Evolutionary conservation across 352 stramenopile genomes (phyloP).

Genomic region (Phytophthora palmivora): DNA sequence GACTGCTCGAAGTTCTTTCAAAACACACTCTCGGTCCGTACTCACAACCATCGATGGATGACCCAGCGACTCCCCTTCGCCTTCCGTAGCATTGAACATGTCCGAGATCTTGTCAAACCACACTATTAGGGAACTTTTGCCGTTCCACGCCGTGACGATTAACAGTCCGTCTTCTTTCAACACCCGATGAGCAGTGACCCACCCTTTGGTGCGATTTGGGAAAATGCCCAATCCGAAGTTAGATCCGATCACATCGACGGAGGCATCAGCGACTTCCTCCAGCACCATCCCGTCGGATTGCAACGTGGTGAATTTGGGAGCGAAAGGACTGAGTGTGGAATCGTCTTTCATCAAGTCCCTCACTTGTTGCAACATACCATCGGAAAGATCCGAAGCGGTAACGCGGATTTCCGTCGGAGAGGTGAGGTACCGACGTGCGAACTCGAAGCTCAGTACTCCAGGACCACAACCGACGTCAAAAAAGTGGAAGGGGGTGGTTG

Average conservation of each 20-base stretch:
- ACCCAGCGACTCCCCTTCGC: slow-evolving; percentile 16
- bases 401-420: slow-evolving; percentile 28
- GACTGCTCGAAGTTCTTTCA: slow-evolving; percentile 32
- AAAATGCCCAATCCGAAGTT: slow-evolving; percentile 58
- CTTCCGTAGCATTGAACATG: slow-evolving; percentile 33
- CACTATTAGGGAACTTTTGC: slow-evolving; percentile 43
- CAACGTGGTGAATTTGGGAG: slow-evolving; percentile 37
- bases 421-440: slow-evolving; percentile 38
- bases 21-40: slow-evolving; percentile 18
- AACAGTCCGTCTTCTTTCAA: slow-evolving; percentile 49
- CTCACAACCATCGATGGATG: slow-evolving; percentile 12
- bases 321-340: slow-evolving; percentile 24
- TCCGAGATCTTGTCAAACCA: slow-evolving; percentile 45
- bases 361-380: slow-evolving; percentile 51
- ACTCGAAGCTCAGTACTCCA: slow-evolving; percentile 44
- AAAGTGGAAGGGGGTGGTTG: slow-evolving; percentile 33
- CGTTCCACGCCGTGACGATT: slow-evolving; percentile 51
- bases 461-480: slow-evolving; percentile 47
- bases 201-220: slow-evolving; percentile 41
- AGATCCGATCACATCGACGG: slow-evolving; percentile 49
- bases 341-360: slow-evolving; percentile 29
- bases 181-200: slow-evolving; percentile 40
- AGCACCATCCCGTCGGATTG: slow-evolving; percentile 49
- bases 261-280: slow-evolving; percentile 36
- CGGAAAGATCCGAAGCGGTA: slow-evolving; percentile 50